Evolutionary conservation across 805 yeast genomes (phyloP), one percentile per base, ranked within the genome.

Genomic region (Kuraishia piskuri): DNA sequence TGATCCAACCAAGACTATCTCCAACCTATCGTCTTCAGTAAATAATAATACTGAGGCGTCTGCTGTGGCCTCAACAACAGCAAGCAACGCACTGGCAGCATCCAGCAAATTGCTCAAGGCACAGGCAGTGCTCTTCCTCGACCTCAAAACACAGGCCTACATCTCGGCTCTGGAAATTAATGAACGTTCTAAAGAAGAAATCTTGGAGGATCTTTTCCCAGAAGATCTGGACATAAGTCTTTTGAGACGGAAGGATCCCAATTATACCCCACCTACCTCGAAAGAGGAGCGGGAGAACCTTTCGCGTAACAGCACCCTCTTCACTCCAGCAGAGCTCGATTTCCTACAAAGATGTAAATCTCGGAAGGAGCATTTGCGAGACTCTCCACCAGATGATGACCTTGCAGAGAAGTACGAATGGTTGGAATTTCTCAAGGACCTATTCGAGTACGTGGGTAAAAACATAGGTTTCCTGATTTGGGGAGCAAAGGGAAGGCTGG

Each of bases 141-240:
- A 94, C 59, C 76, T 94, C 64, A 94, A 94, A 66, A 94, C 99
- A 0, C 99, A 94, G 68, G 96, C 97, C 0, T 94, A 83, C 63
- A 90, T 94, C 21, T 85, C 97, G 1, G 96, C 96, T 0, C 68
- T 91, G 55, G 88, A 86, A 62, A 75, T 84, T 1, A 74, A 73
- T n/a, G 75, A 82, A 52, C 73, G 86, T 58, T 71, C 86, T 1
- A 77, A 80, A 56, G 77, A 76, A 54, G 91, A 85, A 48, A 78
- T 89, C 10, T 71, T 91, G 58, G 82, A 86, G 52, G 88, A 84
- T 59, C 77, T 91, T 49, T 87, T 92, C 59, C 95, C 97, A 0
- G 68, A 68, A 3, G 75, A 83, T 58, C 61, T 90, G 61, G 83
- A 80, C 47, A 77, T 76, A 47, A 65, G 79, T 2, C 57, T 78